Evolutionary conservation across 352 stramenopile species (phyloP).

Genomic region (Blastocystis sp.): DNA sequence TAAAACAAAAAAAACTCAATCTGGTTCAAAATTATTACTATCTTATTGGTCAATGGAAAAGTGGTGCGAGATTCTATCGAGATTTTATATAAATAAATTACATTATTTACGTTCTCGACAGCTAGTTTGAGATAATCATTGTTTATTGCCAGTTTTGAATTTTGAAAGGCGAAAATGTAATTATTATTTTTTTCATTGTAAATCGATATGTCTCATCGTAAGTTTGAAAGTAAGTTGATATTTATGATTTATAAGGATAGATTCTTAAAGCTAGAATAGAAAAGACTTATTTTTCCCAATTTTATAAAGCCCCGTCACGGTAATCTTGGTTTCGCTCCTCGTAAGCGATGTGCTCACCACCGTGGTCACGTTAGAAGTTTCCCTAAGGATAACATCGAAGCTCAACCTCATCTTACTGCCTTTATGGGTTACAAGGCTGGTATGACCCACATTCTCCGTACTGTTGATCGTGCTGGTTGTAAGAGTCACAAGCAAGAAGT

Average conservation of each 20-base stretch:
- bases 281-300: no score
- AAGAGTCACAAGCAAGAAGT: conserved; percentile 98
- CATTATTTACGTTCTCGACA: no score
- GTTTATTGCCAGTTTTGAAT: no score
- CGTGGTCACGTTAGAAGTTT: conserved; percentile 92
- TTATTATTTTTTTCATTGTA: no score
- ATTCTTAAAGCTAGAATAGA: no score
- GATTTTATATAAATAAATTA: no score
- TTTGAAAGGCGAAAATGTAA: no score
- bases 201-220: conserved; percentile 96
- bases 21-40: no score
- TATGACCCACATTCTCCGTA: conserved; percentile 98
- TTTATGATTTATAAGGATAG: neutral
- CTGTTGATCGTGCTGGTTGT: conserved; percentile 89
- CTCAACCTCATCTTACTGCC: conserved; percentile 86
- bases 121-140: no score
- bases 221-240: conserved; percentile 62
- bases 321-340: conserved; percentile 92
- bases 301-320: conserved; percentile 67
- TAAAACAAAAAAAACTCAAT: no score
- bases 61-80: no score
- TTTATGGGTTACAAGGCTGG: conserved; percentile 99
- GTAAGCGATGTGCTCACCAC: conserved; percentile 99
- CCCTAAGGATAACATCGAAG: conserved; percentile 82
- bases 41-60: no score